Percentiles rank a stretch among this genome's conserved stretches.
These are phyloP conservation scores for Annulohypoxylon nitens DNA, from an alignment of 495 filamentous ascomycete genomes.

Conservation along the genomic window DNA sequence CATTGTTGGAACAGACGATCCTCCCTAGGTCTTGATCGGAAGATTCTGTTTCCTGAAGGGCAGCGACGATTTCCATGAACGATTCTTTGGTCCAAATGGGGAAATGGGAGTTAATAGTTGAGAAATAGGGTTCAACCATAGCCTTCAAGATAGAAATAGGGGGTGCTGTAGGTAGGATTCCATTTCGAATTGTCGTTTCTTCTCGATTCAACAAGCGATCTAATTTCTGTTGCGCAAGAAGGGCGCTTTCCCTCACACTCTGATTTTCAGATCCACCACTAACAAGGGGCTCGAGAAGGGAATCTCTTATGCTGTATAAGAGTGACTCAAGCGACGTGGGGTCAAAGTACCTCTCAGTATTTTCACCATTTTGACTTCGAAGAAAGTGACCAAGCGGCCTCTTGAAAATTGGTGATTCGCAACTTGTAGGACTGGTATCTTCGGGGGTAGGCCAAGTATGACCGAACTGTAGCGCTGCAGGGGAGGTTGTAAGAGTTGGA, in stretches of 20 bases:
- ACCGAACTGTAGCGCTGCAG: slow-evolving; percentile 1
- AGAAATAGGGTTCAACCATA: slow-evolving; percentile 39
- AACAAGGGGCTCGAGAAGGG: slow-evolving; percentile 23
- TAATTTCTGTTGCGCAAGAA: slow-evolving; percentile 23
- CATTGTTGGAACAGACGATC: slow-evolving; percentile 37
- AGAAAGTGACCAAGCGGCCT: slow-evolving; percentile 37
- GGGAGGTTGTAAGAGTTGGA: not conserved
- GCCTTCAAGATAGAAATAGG: slow-evolving; percentile 35
- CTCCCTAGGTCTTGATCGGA: slow-evolving; percentile 24
- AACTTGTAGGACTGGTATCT: not conserved
- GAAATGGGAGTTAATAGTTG: slow-evolving; percentile 30
- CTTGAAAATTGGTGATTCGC: slow-evolving; percentile 19
- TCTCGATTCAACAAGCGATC: slow-evolving; percentile 19
- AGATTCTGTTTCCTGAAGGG: not conserved
- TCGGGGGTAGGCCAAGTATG: slow-evolving; percentile 33
- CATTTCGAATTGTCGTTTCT: slow-evolving; percentile 16
- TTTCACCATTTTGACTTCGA: slow-evolving; percentile 9
- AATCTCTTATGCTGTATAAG: slow-evolving; percentile 26
- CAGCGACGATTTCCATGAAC: slow-evolving; percentile 12
- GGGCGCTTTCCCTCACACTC: slow-evolving; percentile 21
- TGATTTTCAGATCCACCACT: slow-evolving; percentile 6
- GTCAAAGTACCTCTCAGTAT: slow-evolving; percentile 25
- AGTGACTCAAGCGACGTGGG: slow-evolving; percentile 31
- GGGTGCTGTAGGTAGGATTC: slow-evolving; percentile 27
- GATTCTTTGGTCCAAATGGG: slow-evolving; percentile 35